Evolutionary conservation across 306 rosid genomes (phyloP), one percentile per base, ranked within the genome.

Genomic region (Prinsepia uniflora): DNA sequence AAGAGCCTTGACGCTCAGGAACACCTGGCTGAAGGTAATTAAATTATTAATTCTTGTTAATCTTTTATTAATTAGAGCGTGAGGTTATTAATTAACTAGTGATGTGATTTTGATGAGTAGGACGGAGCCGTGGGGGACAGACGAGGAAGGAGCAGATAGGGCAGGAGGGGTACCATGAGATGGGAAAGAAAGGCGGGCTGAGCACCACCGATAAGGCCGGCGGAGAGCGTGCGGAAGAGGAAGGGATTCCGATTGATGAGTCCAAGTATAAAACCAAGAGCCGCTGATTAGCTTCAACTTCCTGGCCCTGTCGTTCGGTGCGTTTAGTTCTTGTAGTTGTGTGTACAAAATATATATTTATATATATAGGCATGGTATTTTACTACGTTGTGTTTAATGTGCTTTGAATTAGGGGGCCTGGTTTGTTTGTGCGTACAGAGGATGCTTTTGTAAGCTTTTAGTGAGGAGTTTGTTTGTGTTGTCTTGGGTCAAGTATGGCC

Each of bases 1-100:
- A 83, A 92, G 73, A 90, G 80, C 76, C 86, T 92, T 42, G 87
- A 88, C 55, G 96, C 92, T 76, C 92, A 90, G 75, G 76, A 90
- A 48, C 88, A 83, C 69, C 96, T 92, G 13, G 96, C 95, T 60
- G 86, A 87, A 92, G 98, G 96, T 83, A 63, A 52, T 19, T 6
- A n/a, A 52, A 14, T 52, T 7, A 52, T 17, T 52, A 52, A 52
- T 30, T 2, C 3, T 30, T 1, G 36, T 30, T 30, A 30, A 30
- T 30, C 3, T 30, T 30, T 30, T 1, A 30, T 30, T 30, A 30
- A 30, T 24, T 24, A 24, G 30, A 24, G 30, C 30, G 30, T 30
- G 36, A 30, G 36, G 3, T 30, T 30, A 30, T 30, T 30, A 30
- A 30, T 30, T 30, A 30, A 30, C 4, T 30, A 43, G 5, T 48